A percentile compares a stretch with the other conserved stretches of the same genome.
Conservation (phyloP, 2,329 filamentous ascomycete genomes). For the Colletotrichum sp. region DNA sequence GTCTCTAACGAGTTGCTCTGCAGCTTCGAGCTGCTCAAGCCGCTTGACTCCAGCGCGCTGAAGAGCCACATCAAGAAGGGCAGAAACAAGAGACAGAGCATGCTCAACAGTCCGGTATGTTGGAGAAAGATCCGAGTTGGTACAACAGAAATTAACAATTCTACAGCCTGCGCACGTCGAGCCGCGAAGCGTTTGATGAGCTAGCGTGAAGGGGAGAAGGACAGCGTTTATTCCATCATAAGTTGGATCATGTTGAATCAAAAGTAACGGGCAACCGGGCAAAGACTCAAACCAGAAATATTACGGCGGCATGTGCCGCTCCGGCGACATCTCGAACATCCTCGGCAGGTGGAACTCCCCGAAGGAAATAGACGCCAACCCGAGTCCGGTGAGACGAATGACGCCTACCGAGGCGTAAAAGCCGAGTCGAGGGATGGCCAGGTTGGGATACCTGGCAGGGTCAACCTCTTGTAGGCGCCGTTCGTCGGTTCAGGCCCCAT, state of each 20-base stretch:
- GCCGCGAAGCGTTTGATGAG: conserved; percentile 57
- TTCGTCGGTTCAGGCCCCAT: neutral
- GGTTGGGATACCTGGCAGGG: conserved; percentile 23
- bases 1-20: conserved; percentile 92
- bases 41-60: conserved; percentile 90
- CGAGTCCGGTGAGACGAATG: conserved; percentile 7
- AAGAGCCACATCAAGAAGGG: conserved; percentile 99
- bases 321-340: conserved; percentile 18
- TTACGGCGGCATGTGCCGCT: neutral
- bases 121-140: neutral
- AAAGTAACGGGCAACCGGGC: conserved; percentile 18
- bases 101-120: conserved; percentile 95
- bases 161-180: conserved; percentile 58
- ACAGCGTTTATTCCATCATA: neutral
- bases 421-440: conserved; percentile 21
- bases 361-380: conserved; percentile 15
- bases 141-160: conserved; percentile 14
- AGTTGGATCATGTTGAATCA: conserved; percentile 13
- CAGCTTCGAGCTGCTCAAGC: conserved; percentile 96
- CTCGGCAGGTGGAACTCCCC: conserved; percentile 27
- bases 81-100: conserved; percentile 90
- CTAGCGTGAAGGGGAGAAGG: conserved; percentile 5
- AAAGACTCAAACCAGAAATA: neutral
- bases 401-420: conserved; percentile 21
- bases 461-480: conserved; percentile 18